Evolutionary conservation across 257 asterid genomes (phyloP), one percentile per base, ranked within the genome.

Genomic region (Cinchona pubescens): DNA sequence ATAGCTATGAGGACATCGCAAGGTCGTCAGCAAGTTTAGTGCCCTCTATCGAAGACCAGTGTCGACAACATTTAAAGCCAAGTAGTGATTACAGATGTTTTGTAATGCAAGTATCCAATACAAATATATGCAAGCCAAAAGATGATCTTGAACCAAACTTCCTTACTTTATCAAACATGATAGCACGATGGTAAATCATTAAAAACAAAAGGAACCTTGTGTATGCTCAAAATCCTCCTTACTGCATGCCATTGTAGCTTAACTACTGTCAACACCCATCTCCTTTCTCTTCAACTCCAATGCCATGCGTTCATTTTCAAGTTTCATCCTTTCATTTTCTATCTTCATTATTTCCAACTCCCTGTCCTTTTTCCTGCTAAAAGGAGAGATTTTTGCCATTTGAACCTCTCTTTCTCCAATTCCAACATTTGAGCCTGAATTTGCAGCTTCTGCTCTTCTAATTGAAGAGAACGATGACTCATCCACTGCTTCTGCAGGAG

Each of bases 341-440:
- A 77, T 46, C 77, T 79, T 69, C 85, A 80, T 77, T 67, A 62
- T 58, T 68, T 82, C 86, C 71, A 85, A 19, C 59, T 82, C 86
- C 35, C 81, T 74, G 78, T 85, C 86, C 45, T 79, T 85, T 74
- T 85, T 82, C 83, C 51, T 46, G 76, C 86, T 76, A 82, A 79
- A 85, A n/a, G n/a, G n/a, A n/a, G n/a, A n/a, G n/a, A n/a, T 61
- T 78, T 82, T 55, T 85, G 84, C 88, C 88, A 82, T 66, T 82
- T 72, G 73, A 85, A 77, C 65, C 83, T 77, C 75, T 85, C 88
- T 67, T 59, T 85, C 79, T 85, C 88, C 67, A 85, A 71, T 70
- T 85, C 88, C 80, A 85, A 63, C 86, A 73, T 71, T 56, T 82
- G 86, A 25, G 83, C 85, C 45, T 85, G 84, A 51, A 85, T 77